Evolutionary conservation across 2,329 filamentous ascomycete genomes (phyloP).

Genomic region (Ceratocystiopsis brevicomis): DNA sequence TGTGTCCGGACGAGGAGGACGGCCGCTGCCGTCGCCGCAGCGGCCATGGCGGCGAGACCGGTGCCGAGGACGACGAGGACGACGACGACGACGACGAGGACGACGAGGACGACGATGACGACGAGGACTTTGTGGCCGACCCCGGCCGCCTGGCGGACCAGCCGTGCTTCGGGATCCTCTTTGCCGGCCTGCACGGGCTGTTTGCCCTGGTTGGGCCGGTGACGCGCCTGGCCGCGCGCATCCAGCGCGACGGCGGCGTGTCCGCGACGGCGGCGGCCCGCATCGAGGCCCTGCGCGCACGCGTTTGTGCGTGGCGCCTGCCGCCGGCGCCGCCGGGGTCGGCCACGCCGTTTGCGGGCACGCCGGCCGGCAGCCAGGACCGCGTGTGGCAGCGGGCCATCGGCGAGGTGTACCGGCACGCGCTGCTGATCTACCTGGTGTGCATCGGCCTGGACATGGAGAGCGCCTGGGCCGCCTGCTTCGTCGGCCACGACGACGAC

Average conservation of each 20-base stretch:
- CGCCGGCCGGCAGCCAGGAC: slow-evolving; percentile 5
- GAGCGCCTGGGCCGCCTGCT: too few relatives aligned
- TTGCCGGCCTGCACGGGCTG: slow-evolving; percentile 8
- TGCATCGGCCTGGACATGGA: slow-evolving; percentile 1
- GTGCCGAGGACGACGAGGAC: background rate
- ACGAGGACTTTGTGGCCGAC: slow-evolving; percentile 8
- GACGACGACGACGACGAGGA: background rate
- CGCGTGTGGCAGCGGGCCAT: slow-evolving; percentile 7
- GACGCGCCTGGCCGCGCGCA: slow-evolving; percentile 3
- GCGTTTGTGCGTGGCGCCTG: slow-evolving; percentile 7
- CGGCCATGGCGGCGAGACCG: too few relatives aligned
- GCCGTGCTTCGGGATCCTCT: slow-evolving; percentile 7
- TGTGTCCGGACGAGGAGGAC: slow-evolving; percentile 3
- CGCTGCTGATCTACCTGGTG: slow-evolving; percentile 7
- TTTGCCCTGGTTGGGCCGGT: slow-evolving; percentile 8
- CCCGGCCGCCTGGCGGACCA: slow-evolving; percentile 6
- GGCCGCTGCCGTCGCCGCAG: slow-evolving; percentile 2
- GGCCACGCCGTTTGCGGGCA: background rate
- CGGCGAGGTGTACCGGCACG: slow-evolving; percentile 8
- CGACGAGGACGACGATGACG: background rate
- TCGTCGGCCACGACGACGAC: too few relatives aligned
- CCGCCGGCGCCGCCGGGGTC: background rate
- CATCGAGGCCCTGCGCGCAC: slow-evolving; percentile 3
- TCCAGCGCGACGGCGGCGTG: background rate
- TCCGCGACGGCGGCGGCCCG: background rate